Conservation (phyloP, 306 rosid species). For the Datisca glomerata region DNA sequence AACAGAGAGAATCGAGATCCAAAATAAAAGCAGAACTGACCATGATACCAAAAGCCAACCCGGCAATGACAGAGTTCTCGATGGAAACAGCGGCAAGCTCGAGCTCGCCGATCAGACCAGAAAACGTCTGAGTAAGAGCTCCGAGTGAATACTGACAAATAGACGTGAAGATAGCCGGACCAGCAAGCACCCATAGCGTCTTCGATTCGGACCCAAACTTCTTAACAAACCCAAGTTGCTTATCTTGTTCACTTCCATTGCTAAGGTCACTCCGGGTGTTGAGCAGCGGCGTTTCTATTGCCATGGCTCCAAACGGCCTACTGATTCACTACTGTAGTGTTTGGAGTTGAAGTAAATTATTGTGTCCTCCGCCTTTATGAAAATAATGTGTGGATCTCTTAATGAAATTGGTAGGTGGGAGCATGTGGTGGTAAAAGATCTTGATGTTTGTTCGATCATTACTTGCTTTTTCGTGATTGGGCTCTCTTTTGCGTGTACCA, state of each 20-base stretch:
- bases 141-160: constrained; percentile 76
- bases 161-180: constrained; percentile 81
- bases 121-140: constrained; percentile 60
- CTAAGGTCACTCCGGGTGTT: not conserved
- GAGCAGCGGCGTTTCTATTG: not conserved
- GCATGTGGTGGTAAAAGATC: too few relatives aligned
- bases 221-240: not conserved
- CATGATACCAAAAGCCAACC: constrained; percentile 69
- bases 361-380: too few relatives aligned
- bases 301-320: too few relatives aligned
- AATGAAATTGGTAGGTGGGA: too few relatives aligned
- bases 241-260: not conserved
- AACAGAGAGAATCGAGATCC: too few relatives aligned
- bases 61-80: constrained; percentile 83
- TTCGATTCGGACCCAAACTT: constrained; percentile 9
- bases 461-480: too few relatives aligned
- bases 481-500: too few relatives aligned
- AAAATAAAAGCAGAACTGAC: too few relatives aligned
- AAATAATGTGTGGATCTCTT: too few relatives aligned
- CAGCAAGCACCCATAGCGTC: constrained; percentile 77
- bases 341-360: too few relatives aligned
- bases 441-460: too few relatives aligned
- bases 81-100: constrained; percentile 73
- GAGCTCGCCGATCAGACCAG: constrained; percentile 61
- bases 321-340: too few relatives aligned